Conservation (phyloP, 352 stramenopile genomes). For the Phytophthora vignae region DNA sequence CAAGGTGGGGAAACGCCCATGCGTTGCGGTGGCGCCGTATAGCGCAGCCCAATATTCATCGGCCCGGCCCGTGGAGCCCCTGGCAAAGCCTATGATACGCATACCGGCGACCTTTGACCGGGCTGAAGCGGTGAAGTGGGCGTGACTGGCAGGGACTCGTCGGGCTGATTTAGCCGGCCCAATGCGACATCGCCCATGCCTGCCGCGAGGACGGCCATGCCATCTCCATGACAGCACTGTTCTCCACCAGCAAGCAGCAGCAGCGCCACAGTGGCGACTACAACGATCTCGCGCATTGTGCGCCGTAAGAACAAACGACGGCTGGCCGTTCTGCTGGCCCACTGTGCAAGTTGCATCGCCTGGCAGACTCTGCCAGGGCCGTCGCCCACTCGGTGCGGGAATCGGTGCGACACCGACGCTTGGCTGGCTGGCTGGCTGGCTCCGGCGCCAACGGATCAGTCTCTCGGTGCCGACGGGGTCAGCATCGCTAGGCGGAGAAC, state of each 20-base stretch:
- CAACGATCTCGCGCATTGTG: too few relatives aligned
- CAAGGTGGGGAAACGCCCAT: neutral
- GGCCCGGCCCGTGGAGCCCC: neutral
- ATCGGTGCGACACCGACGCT: neutral
- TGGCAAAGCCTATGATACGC: neutral
- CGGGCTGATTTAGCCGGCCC: neutral
- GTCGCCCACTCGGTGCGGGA: neutral
- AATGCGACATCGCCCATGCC: neutral
- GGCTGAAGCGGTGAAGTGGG: neutral
- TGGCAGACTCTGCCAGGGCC: neutral
- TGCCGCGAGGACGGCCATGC: too few relatives aligned
- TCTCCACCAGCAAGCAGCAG: too few relatives aligned
- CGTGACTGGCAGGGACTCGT: neutral
- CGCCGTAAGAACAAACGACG: neutral
- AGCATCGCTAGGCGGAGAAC: neutral
- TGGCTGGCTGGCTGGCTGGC: too few relatives aligned
- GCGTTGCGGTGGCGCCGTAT: neutral
- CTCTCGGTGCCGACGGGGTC: too few relatives aligned
- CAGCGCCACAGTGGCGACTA: too few relatives aligned
- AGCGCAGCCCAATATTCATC: neutral
- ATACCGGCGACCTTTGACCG: neutral
- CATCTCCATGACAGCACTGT: neutral
- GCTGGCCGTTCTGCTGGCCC: neutral
- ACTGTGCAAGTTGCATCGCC: neutral
- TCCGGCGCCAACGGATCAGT: too few relatives aligned